phyloP scores from a whole-genome alignment of 257 asterid species.

The Eustoma russellianum region DNA sequence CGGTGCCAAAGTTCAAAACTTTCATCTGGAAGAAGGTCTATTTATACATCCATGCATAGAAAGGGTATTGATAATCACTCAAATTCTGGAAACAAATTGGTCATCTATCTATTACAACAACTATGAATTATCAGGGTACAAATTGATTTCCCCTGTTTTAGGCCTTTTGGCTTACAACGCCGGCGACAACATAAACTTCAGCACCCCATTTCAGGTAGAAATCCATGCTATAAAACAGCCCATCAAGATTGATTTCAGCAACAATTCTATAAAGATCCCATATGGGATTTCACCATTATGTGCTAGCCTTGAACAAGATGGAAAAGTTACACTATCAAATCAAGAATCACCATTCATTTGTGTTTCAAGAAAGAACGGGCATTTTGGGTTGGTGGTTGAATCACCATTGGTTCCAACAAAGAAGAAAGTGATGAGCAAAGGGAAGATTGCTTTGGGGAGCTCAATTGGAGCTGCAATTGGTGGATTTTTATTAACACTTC shows the following conservation, averaged over 20 bases:
- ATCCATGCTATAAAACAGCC: constrained; percentile 34
- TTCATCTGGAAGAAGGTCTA: constrained; percentile 33
- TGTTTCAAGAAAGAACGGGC: constrained; percentile 35
- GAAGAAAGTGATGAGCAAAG: constrained; percentile 33
- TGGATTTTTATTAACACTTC: constrained; percentile 46
- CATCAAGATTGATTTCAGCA: constrained; percentile 49
- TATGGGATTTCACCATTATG: constrained; percentile 55
- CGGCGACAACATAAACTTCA: constrained; percentile 16
- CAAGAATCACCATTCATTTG: constrained; percentile 44
- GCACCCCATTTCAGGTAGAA: constrained; percentile 38
- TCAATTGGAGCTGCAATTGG: constrained; percentile 71
- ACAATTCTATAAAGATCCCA: constrained; percentile 10
- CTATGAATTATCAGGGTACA: constrained; percentile 58
- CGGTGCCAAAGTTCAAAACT: constrained; percentile 57
- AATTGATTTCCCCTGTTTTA: constrained; percentile 59
- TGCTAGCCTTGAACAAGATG: constrained; percentile 53
- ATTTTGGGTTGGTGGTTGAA: constrained; percentile 66
- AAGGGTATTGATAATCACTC: constrained; percentile 50
- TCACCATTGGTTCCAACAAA: constrained; percentile 54
- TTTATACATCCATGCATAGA: constrained; percentile 40
- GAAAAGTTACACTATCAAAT: constrained; percentile 37
- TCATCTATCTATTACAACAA: constrained; percentile 49
- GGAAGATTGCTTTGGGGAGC: constrained; percentile 55
- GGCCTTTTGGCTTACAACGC: constrained; percentile 54
- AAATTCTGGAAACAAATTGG: constrained; percentile 59